Evolutionary conservation across 176 grass and related monocot species (phyloP), one percentile per base, ranked within the genome.

Genomic region (Themeda triandra): DNA sequence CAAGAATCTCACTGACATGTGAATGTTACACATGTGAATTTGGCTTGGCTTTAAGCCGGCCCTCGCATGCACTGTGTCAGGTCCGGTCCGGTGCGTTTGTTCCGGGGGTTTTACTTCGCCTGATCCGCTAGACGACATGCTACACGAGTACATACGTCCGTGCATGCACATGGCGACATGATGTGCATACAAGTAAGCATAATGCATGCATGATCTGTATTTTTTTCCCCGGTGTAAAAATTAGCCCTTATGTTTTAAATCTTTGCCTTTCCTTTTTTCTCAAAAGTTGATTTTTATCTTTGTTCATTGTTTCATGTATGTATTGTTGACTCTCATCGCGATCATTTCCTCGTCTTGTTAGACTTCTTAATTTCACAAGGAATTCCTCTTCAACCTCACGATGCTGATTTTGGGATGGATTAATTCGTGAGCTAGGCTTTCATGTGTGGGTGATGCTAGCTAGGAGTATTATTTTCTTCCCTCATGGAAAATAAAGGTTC

Each of bases 1-100:
- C 53, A 80, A 66, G 70, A 75, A 87, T 81, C 70, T 76, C 78
- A 76, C 78, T 82, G 85, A 69, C 85, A 82, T 60, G 78, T 87
- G 85, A 87, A 45, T 44, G 33, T 44, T 54, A 9, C 51, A 81
- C 17, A 76, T 82, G 71, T 87, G 85, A 87, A 45, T 56, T 27
- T 58, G 59, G n/a, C 79, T 59, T 82, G 86, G 78, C 71, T 23
- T 17, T 1, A 69, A 76, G 63, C 66, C 7, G 19, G 51, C 13
- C 37, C 32, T 75, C 25, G 44, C 44, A 44, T 54, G 17, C 19
- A 56, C 15, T 33, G 14, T 41, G 85, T 27, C 85, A 33, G 60
- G 40, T 42, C 78, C 25, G 32, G 5, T 49, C 51, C 19, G 8
- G 59, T 33, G 21, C 10, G 18, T 66, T 69, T 69, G 78, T 70